Evolutionary conservation across 768 basidiomycete genomes (phyloP).

Genomic region (Phaffia tasmanica): DNA sequence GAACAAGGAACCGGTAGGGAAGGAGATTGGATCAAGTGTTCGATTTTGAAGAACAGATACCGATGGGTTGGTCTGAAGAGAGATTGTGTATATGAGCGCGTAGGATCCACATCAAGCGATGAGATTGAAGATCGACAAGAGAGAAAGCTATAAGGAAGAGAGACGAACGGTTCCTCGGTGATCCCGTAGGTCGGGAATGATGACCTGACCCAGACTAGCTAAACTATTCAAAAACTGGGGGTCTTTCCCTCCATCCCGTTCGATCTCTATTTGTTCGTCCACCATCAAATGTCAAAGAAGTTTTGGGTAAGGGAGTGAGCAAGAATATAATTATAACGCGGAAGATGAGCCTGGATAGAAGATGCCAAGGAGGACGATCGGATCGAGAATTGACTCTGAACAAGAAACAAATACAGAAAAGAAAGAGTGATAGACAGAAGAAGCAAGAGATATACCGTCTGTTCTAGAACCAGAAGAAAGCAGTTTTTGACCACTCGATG

Average conservation of each 20-base stretch:
- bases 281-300: neutral
- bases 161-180: no score
- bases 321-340: no score
- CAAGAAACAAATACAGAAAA: neutral
- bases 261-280: neutral
- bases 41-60: neutral
- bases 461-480: no score
- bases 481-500: no score
- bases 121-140: neutral
- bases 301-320: no score
- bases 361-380: neutral
- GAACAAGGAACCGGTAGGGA: neutral
- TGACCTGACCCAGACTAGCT: slow-evolving; percentile 3
- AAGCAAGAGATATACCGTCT: neutral
- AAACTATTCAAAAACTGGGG: slow-evolving; percentile 2
- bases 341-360: neutral
- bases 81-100: neutral
- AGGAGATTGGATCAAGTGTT: slow-evolving; percentile 4
- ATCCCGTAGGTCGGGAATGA: neutral
- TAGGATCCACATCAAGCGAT: neutral
- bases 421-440: neutral
- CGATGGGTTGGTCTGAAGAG: neutral
- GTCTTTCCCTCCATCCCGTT: slow-evolving; percentile 1
- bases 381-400: neutral
- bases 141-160: no score